Percentiles rank a stretch among this genome's conserved stretches.
Evolutionary conservation across 2,329 filamentous ascomycete species (phyloP).

Genomic region (Phaeosphaeria sp.): DNA sequence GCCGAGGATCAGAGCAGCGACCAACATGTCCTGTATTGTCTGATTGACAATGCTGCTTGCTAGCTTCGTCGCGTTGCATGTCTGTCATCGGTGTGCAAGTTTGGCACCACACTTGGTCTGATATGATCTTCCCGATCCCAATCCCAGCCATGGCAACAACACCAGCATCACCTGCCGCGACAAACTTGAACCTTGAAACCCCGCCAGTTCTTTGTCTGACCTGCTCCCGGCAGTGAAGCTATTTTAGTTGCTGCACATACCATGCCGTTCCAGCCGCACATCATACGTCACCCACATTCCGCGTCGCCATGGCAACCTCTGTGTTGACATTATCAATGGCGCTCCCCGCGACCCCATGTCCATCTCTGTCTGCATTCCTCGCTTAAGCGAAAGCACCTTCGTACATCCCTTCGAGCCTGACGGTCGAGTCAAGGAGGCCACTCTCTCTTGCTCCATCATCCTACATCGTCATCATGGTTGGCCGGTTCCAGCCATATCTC

Average conservation of each 20-base stretch:
- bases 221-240: constrained; percentile 3
- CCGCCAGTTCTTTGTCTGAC: constrained; percentile 15
- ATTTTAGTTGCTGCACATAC: constrained; percentile 14
- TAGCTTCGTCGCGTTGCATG: not conserved
- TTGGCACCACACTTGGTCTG: no score
- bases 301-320: constrained; percentile 41
- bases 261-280: constrained; percentile 15
- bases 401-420: constrained; percentile 32
- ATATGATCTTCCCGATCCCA: no score
- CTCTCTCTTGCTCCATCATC: constrained; percentile 31
- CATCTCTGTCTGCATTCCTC: constrained; percentile 43
- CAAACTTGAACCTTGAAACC: constrained; percentile 6
- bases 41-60: not conserved
- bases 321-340: constrained; percentile 39
- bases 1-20: not conserved
- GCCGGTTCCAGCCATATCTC: constrained; percentile 71
- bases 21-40: not conserved
- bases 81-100: not conserved
- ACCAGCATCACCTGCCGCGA: not conserved
- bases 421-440: constrained; percentile 29
- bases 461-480: constrained; percentile 43
- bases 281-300: constrained; percentile 28
- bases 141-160: no score
- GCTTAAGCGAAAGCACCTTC: constrained; percentile 37
- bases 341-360: constrained; percentile 37